Evolutionary conservation across 2,329 filamentous ascomycete species (phyloP).

Genomic region (Pestalotiopsis sp.): DNA sequence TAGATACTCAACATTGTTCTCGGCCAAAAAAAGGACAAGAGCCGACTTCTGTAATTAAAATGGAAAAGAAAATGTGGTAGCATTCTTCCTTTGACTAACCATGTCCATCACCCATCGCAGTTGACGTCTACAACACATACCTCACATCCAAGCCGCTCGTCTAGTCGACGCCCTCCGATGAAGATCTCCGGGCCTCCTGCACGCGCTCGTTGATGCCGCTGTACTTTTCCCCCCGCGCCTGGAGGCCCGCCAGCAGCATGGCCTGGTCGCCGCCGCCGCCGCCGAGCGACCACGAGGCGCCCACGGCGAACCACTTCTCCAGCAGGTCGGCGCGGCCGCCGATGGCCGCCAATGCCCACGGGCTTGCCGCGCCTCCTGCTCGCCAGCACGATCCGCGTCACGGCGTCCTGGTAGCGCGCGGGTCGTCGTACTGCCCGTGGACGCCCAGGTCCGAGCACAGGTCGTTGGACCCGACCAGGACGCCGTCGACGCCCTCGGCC

Average conservation of each 20-base stretch:
- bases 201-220: neutral
- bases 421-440: conserved; percentile 42
- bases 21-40: no score
- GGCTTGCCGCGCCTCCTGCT: conserved; percentile 40
- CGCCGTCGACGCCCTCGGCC: conserved; percentile 41
- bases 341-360: conserved; percentile 42
- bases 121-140: no score
- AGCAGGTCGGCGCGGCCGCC: conserved; percentile 42
- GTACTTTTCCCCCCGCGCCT: neutral
- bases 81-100: no score
- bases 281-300: conserved; percentile 11
- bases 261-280: neutral
- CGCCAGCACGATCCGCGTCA: conserved; percentile 37
- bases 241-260: neutral
- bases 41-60: no score
- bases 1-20: no score
- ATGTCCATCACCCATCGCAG: no score
- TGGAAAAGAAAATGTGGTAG: neutral
- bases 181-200: neutral
- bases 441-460: conserved; percentile 45
- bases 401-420: conserved; percentile 28
- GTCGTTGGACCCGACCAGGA: conserved; percentile 47
- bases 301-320: conserved; percentile 35
- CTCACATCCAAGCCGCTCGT: no score
- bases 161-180: neutral